These are phyloP conservation scores for Xenosphaeropsis pyriputrescens DNA, from an alignment of 2,329 filamentous ascomycete species.

Conservation along the genomic window DNA sequence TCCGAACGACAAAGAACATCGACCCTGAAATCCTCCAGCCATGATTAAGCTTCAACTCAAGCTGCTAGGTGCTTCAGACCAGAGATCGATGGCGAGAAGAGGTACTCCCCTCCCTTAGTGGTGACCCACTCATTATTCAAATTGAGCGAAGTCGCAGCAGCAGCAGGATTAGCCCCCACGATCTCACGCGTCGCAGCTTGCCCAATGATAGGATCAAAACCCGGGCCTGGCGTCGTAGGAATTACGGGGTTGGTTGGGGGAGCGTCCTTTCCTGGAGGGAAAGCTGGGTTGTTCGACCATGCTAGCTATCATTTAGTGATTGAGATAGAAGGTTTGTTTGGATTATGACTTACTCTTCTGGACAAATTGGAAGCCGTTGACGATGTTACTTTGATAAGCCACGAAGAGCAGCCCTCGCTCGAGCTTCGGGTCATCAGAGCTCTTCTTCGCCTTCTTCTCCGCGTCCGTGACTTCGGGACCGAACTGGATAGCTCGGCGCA, in stretches of 20 bases:
- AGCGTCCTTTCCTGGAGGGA: slow-evolving; percentile 10
- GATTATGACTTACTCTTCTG: slow-evolving; percentile 17
- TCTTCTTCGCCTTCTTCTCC: slow-evolving; percentile 17
- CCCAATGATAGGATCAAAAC: slow-evolving; percentile 22
- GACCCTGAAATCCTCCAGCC: too few relatives aligned
- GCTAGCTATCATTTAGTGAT: slow-evolving; percentile 3
- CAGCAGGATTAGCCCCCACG: too few relatives aligned
- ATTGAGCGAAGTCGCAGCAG: too few relatives aligned
- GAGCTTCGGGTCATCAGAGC: slow-evolving; percentile 11
- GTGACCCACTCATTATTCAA: slow-evolving; percentile 20
- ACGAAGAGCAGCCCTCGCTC: slow-evolving; percentile 26
- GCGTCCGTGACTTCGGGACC: slow-evolving; percentile 21
- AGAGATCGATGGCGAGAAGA: slow-evolving; percentile 27
- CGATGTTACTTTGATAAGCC: slow-evolving; percentile 28
- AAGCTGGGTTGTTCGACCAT: slow-evolving; percentile 12
- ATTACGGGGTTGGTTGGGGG: slow-evolving; percentile 14
- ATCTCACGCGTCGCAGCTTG: slow-evolving; percentile 12
- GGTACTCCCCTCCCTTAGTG: slow-evolving; percentile 27
- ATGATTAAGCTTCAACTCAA: too few relatives aligned
- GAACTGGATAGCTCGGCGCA: slow-evolving; percentile 29
- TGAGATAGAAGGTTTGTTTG: slow-evolving; percentile 2
- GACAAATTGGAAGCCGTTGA: slow-evolving; percentile 24
- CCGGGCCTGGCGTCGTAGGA: slow-evolving; percentile 16
- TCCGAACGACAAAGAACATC: too few relatives aligned
- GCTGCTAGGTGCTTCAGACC: slow-evolving; percentile 6